These are phyloP conservation scores for Cryptosporidium felis DNA, from an alignment of 169 alveolate genomes.

Conservation along the genomic window DNA sequence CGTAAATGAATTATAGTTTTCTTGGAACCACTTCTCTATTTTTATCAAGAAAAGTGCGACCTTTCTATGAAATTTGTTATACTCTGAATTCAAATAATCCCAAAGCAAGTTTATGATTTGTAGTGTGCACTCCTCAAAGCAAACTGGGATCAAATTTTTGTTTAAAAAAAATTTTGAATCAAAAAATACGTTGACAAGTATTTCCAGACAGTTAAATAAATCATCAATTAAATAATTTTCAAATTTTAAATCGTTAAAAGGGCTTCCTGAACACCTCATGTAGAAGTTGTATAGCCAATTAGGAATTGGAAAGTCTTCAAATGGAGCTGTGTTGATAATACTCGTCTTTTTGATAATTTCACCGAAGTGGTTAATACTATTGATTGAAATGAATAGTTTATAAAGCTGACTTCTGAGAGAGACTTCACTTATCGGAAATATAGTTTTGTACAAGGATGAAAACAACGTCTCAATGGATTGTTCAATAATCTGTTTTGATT, in stretches of 20 bases:
- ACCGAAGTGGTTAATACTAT: background rate
- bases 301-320: constrained; percentile 58
- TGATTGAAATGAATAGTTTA: background rate
- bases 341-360: background rate
- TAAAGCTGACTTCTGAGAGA: background rate
- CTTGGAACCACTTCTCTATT: constrained; percentile 37
- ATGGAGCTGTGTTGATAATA: background rate
- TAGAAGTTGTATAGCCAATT: constrained; percentile 31
- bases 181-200: constrained; percentile 14
- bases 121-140: constrained; percentile 8
- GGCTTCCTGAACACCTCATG: background rate
- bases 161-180: background rate
- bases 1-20: background rate
- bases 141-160: background rate
- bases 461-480: background rate
- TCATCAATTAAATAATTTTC: constrained; percentile 13
- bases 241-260: background rate
- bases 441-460: background rate
- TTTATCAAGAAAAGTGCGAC: background rate
- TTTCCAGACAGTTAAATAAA: background rate
- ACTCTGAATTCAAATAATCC: background rate
- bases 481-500: background rate
- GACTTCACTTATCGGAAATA: background rate
- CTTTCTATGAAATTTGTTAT: constrained; percentile 21
- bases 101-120: constrained; percentile 9